Conservation (phyloP, 2,329 filamentous ascomycete genomes). For the Diaporthe vexans region DNA sequence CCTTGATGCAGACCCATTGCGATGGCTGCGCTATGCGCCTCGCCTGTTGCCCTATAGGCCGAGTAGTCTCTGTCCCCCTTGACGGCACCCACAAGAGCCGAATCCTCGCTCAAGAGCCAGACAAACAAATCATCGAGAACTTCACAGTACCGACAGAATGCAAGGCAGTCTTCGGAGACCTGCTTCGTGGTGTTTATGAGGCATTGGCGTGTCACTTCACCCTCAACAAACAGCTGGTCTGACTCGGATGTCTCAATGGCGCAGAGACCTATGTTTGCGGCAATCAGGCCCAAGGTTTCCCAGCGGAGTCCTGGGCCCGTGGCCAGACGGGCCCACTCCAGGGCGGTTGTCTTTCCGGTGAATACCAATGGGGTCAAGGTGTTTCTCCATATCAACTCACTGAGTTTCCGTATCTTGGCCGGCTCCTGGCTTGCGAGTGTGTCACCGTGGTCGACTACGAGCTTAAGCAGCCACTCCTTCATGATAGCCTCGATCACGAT, state of each 20-base stretch:
- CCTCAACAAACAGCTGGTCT: conserved; percentile 47
- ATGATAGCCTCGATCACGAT: conserved; percentile 49
- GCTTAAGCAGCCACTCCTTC: conserved; percentile 51
- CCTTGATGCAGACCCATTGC: conserved; percentile 52
- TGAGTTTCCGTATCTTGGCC: conserved; percentile 50
- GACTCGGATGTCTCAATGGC: conserved; percentile 47
- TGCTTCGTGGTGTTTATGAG: conserved; percentile 49
- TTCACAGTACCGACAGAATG: conserved; percentile 52
- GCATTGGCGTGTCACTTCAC: conserved; percentile 46
- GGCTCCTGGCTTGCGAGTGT: conserved; percentile 50
- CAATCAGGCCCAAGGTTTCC: conserved; percentile 53
- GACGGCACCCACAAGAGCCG: conserved; percentile 43
- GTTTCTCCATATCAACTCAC: conserved; percentile 52
- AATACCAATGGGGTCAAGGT: conserved; percentile 49
- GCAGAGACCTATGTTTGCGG: conserved; percentile 48
- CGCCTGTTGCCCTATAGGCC: conserved; percentile 50
- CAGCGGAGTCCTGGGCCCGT: conserved; percentile 52
- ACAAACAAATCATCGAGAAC: conserved; percentile 50
- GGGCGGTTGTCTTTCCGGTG: conserved; percentile 47
- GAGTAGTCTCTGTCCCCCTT: conserved; percentile 50
- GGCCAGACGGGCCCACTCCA: conserved; percentile 48
- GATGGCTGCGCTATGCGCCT: conserved; percentile 48
- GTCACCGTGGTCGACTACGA: conserved; percentile 48
- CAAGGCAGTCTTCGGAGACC: conserved; percentile 48
- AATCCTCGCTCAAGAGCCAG: conserved; percentile 50